A percentile compares a stretch with the other conserved stretches of the same genome.
Conservation (phyloP, 2,329 filamentous ascomycete genomes). For the Myriosclerotinia duriaeana region DNA sequence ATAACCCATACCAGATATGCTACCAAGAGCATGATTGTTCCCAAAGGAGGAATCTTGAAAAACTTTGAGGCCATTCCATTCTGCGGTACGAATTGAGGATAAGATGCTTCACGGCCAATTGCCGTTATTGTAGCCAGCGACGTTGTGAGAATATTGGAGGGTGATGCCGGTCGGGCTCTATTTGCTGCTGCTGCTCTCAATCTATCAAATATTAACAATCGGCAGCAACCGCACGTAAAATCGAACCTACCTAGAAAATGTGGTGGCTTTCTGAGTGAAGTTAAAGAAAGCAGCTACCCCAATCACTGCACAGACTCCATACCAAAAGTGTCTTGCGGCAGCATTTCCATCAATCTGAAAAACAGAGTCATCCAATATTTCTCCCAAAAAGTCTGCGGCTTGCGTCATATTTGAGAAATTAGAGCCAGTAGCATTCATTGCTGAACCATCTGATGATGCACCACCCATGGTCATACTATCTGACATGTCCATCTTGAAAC, state of each 20-base stretch:
- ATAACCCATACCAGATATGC: slow-evolving; percentile 44
- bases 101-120: slow-evolving; percentile 41
- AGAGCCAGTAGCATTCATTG: slow-evolving; percentile 41
- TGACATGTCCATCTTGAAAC: slow-evolving; percentile 29
- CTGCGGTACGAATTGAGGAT: slow-evolving; percentile 39
- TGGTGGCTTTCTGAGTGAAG: slow-evolving; percentile 33
- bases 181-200: slow-evolving; percentile 42
- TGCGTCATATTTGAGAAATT: slow-evolving; percentile 43
- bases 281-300: slow-evolving; percentile 40
- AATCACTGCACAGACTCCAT: slow-evolving; percentile 42
- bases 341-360: slow-evolving; percentile 42
- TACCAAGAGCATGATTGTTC: slow-evolving; percentile 43
- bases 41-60: slow-evolving; percentile 38
- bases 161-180: slow-evolving; percentile 37
- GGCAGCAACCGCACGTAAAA: neutral
- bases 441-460: slow-evolving; percentile 27
- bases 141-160: slow-evolving; percentile 35
- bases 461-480: slow-evolving; percentile 32
- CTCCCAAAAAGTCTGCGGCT: slow-evolving; percentile 41
- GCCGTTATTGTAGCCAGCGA: slow-evolving; percentile 40
- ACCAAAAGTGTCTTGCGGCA: slow-evolving; percentile 45
- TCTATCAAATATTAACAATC: slow-evolving; percentile 29
- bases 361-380: slow-evolving; percentile 42
- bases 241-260: slow-evolving; percentile 35
- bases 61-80: slow-evolving; percentile 14